These are phyloP conservation scores for Chrysanthemum makinoi DNA, from an alignment of 129 eudicot species.

Conservation along the genomic window DNA sequence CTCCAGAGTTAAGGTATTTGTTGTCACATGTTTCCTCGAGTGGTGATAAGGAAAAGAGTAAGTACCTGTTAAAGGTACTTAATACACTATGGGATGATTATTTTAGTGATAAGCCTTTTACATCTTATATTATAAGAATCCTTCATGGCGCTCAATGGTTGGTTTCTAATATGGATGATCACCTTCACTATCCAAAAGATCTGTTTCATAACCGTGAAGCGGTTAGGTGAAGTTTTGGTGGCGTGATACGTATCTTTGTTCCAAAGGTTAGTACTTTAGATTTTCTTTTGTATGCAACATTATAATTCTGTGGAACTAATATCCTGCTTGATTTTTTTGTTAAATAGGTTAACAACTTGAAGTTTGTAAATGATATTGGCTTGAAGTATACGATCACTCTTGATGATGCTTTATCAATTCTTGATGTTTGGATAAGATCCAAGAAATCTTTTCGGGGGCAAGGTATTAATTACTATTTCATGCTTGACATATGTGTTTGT, in stretches of 20 bases:
- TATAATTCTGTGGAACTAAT: no score
- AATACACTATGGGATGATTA: conserved; percentile 1
- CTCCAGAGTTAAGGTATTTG: conserved; percentile 38
- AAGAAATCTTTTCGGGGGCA: conserved; percentile 36
- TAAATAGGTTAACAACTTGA: conserved; percentile 52
- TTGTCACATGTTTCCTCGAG: conserved; percentile 34
- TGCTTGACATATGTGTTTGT: no score
- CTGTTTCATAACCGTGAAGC: no score
- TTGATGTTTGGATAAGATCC: conserved; percentile 50
- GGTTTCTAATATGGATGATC: no score
- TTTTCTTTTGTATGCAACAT: not conserved
- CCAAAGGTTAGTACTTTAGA: conserved; percentile 31
- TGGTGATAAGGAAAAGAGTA: no score
- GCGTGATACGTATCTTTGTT: no score
- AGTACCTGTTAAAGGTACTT: conserved; percentile 24
- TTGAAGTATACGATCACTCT: conserved; percentile 49
- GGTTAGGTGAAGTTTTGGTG: no score
- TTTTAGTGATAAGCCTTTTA: no score
- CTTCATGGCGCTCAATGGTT: no score
- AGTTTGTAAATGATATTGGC: conserved; percentile 53
- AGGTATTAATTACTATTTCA: conserved; percentile 43
- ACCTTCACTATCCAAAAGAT: no score
- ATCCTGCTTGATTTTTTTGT: not conserved
- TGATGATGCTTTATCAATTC: conserved; percentile 53
- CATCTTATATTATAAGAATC: no score